Conservation (phyloP, 441 rosid species). For the Bruguiera hainesii region DNA sequence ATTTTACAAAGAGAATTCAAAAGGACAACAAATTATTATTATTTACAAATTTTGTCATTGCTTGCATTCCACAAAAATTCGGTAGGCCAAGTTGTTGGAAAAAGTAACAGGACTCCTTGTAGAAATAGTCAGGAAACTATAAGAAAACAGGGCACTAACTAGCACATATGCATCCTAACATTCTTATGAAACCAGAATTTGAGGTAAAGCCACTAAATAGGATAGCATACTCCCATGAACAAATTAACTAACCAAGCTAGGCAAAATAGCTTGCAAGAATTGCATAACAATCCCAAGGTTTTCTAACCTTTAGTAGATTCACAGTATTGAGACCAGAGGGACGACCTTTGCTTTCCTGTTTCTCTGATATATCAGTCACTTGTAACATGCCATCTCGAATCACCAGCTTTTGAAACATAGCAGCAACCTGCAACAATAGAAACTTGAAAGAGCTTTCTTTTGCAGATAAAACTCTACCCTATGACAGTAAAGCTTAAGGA, state of each 20-base stretch:
- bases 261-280: not conserved
- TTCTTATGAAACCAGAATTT: too few relatives aligned
- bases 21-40: too few relatives aligned
- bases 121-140: too few relatives aligned
- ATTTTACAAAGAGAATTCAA: too few relatives aligned
- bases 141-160: too few relatives aligned
- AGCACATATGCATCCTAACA: too few relatives aligned
- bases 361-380: slow-evolving; percentile 67
- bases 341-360: slow-evolving; percentile 75
- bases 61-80: too few relatives aligned
- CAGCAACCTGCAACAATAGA: slow-evolving; percentile 57
- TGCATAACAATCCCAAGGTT: slow-evolving; percentile 8
- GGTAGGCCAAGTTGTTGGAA: too few relatives aligned
- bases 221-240: not conserved
- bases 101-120: too few relatives aligned
- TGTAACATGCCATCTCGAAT: slow-evolving; percentile 61
- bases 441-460: slow-evolving; percentile 15
- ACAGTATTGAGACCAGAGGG: slow-evolving; percentile 91
- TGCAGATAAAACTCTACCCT: slow-evolving; percentile 10
- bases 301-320: slow-evolving; percentile 80
- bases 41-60: too few relatives aligned
- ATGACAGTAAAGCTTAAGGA: slow-evolving; percentile 17
- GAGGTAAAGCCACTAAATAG: not conserved
- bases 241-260: not conserved
- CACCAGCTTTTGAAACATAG: slow-evolving; percentile 73